phyloP scores from a whole-genome alignment of 176 grass and related monocot species.

The Eleusine indica region DNA sequence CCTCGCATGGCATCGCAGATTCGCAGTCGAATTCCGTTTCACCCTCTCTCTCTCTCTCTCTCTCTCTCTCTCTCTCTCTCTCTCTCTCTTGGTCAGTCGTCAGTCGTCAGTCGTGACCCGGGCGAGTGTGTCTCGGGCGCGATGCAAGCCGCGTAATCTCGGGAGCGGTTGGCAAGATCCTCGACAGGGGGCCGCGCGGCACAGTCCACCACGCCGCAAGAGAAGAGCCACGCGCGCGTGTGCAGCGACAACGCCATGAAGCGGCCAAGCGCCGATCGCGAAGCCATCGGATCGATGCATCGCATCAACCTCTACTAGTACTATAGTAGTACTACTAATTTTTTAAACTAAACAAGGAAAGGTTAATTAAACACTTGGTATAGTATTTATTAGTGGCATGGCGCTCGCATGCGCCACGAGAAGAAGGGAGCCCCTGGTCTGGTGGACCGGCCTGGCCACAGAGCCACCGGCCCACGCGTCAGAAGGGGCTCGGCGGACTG shows the following conservation, averaged over 20 bases:
- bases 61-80: background rate
- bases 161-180: slow-evolving; percentile 13
- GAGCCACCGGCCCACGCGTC: slow-evolving; percentile 10
- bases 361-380: background rate
- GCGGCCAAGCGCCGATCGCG: slow-evolving; percentile 23
- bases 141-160: slow-evolving; percentile 20
- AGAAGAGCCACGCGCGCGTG: background rate
- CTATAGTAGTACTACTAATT: background rate
- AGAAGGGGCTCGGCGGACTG: slow-evolving; percentile 3
- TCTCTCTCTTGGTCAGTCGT: background rate
- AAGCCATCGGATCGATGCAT: slow-evolving; percentile 11
- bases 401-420: background rate
- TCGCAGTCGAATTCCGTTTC: background rate
- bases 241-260: slow-evolving; percentile 21
- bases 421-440: slow-evolving; percentile 1
- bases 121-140: background rate
- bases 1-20: background rate
- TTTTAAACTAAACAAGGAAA: background rate
- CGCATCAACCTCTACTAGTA: background rate
- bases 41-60: background rate
- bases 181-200: slow-evolving; percentile 13
- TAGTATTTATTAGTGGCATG: background rate
- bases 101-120: background rate
- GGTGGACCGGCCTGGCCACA: background rate
- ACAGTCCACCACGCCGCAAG: slow-evolving; percentile 10